Conservation (phyloP, 2,329 filamentous ascomycete genomes). For the Sphaerulina vaccinii region DNA sequence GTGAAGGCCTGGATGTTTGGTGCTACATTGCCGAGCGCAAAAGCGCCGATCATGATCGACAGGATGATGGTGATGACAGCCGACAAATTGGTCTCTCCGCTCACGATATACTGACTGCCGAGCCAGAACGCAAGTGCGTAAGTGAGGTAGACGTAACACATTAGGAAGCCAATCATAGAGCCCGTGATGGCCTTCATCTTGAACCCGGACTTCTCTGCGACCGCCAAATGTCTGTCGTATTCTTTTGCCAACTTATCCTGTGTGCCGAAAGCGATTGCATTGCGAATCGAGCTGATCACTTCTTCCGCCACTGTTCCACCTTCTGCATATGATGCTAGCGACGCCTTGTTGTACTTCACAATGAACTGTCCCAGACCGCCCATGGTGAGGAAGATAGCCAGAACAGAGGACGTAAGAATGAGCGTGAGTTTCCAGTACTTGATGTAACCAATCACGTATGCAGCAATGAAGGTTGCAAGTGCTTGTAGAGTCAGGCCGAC, state of each 20-base stretch:
- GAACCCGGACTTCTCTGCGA: constrained; percentile 73
- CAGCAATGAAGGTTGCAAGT: constrained; percentile 77
- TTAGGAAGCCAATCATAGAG: constrained; percentile 79
- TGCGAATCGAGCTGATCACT: constrained; percentile 89
- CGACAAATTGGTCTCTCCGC: constrained; percentile 64
- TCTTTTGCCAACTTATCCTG: constrained; percentile 86
- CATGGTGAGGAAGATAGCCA: constrained; percentile 77
- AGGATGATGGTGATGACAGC: constrained; percentile 82
- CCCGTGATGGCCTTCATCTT: constrained; percentile 71
- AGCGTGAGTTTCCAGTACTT: constrained; percentile 91
- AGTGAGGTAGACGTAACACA: constrained; percentile 80
- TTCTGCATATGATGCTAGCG: constrained; percentile 74
- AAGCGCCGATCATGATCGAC: constrained; percentile 88
- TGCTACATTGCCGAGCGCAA: constrained; percentile 82
- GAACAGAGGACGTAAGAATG: constrained; percentile 78
- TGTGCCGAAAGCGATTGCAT: constrained; percentile 87
- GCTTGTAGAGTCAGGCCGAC: constrained; percentile 74
- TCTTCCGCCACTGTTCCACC: constrained; percentile 91
- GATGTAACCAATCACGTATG: constrained; percentile 86
- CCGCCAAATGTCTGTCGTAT: constrained; percentile 73
- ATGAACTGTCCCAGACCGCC: constrained; percentile 71
- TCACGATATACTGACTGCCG: constrained; percentile 71
- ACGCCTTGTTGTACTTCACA: constrained; percentile 75
- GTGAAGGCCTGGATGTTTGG: constrained; percentile 86
- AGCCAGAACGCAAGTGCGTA: constrained; percentile 89